Base-by-base conservation (phyloP, 2,329 filamentous ascomycete genomes). In the Metarhizium album region DNA sequence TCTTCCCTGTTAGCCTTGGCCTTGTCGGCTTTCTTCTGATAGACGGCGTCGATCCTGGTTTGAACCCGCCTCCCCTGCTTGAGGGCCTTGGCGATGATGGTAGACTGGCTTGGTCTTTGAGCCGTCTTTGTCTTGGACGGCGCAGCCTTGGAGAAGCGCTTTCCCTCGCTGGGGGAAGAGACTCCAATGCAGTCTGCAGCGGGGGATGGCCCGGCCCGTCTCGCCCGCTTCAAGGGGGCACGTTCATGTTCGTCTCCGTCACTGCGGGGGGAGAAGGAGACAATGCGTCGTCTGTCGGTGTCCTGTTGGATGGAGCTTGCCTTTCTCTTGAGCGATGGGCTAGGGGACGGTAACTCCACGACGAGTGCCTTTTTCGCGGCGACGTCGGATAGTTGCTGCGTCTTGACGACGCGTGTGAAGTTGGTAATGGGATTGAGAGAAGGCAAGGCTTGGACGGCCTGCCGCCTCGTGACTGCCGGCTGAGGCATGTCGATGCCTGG, bases 341-440 rank as follows among this genome's bases (percentile, higher is more conserved):
- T 22, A 23, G 51, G 47, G 51, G 60, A 42, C 35, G 58, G 48
- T 46, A 66, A 62, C 37, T 62, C 57, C 24, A 58, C 54, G 52
- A 58, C 50, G 46, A 57, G 53, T 22, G 57, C 57, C 24, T 71
- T 70, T 56, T 73, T 71, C 33, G 59, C 42, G 8, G 65, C 57
- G n/a, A 51, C 40, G 42, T 62, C 60, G 16, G 54, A 52, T 20
- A 59, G 55, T 18, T 54, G 51, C 20, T 63, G 57, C 22, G 60
- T 59, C 62, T 78, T 79, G 33, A 74, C 75, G 46, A 77, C 62
- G 49, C 73, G 74, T 45, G 69, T 58, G 58, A 76, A 78, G 59
- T 56, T 67, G 63, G 60, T 66, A 50, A 78, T 75, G 55, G 62
- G 53, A 23, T 62, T 62, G 37, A 48, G 38, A 27, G 48, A 45